Evolutionary conservation across 352 stramenopile genomes (phyloP).

Genomic region (Pythium insidiosum): DNA sequence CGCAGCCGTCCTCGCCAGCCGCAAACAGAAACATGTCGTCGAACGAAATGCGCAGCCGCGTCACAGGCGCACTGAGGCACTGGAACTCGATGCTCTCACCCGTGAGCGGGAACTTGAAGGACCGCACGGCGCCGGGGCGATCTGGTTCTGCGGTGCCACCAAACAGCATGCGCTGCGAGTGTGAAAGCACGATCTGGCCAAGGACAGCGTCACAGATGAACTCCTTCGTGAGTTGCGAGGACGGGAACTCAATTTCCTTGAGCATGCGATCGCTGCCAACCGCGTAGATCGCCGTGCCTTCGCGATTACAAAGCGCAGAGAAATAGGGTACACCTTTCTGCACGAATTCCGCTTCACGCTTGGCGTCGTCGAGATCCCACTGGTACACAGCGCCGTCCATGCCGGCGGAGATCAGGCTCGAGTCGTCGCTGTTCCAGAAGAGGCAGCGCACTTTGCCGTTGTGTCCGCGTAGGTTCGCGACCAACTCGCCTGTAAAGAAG

Average conservation of each 20-base stretch:
- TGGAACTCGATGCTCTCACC: constrained; percentile 87
- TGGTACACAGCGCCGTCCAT: constrained; percentile 92
- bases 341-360: constrained; percentile 88
- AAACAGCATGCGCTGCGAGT: constrained; percentile 87
- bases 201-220: constrained; percentile 75
- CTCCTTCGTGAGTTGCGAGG: constrained; percentile 66
- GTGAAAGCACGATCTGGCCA: constrained; percentile 79
- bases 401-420: constrained; percentile 79
- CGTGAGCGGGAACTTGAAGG: constrained; percentile 88
- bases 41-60: constrained; percentile 74
- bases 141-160: constrained; percentile 67
- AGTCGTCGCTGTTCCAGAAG: constrained; percentile 85
- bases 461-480: constrained; percentile 87
- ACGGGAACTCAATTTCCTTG: constrained; percentile 86
- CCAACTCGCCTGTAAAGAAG: constrained; percentile 87
- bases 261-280: constrained; percentile 87
- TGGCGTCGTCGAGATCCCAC: constrained; percentile 90
- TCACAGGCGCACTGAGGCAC: constrained; percentile 68
- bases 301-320: constrained; percentile 77
- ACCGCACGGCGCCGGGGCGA: constrained; percentile 64
- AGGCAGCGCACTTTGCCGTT: constrained; percentile 90
- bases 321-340: constrained; percentile 91
- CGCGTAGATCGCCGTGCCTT: constrained; percentile 74
- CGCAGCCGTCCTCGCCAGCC: constrained; percentile 76
- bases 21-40: constrained; percentile 88